Evolutionary conservation across 768 basidiomycete genomes (phyloP).

Genomic region (Termitomyces sp.): DNA sequence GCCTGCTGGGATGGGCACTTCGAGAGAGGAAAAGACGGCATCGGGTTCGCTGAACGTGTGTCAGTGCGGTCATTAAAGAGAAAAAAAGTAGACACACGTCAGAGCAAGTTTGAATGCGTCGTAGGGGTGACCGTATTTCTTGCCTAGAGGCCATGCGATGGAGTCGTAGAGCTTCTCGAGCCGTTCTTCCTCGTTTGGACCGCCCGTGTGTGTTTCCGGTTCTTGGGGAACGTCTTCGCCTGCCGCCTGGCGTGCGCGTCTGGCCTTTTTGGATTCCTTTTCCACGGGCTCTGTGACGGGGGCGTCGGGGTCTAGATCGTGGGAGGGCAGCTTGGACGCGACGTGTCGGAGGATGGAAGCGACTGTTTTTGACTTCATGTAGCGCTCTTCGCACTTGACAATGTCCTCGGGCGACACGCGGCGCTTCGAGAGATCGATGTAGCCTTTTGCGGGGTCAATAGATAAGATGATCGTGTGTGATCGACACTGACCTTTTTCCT

Average conservation of each 20-base stretch:
- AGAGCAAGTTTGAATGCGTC: constrained; percentile 98
- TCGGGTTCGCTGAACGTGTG: constrained; percentile 51
- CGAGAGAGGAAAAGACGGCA: constrained; percentile 73
- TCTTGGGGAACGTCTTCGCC: constrained; percentile 40
- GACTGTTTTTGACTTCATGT: constrained; percentile 79
- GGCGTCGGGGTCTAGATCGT: constrained; percentile 20
- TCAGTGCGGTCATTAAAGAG: no score
- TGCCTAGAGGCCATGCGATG: constrained; percentile 90
- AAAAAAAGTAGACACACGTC: no score
- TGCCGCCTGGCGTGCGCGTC: constrained; percentile 43
- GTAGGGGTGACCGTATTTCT: constrained; percentile 92
- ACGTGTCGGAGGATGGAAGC: constrained; percentile 92
- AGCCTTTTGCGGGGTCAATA: constrained; percentile 54
- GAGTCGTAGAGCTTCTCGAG: constrained; percentile 87
- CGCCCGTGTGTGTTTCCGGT: constrained; percentile 26
- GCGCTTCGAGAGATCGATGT: constrained; percentile 98
- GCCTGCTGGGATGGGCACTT: constrained; percentile 49
- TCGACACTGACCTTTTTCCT: constrained; percentile 81
- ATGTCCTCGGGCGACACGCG: constrained; percentile 98
- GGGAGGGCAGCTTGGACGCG: constrained; percentile 71
- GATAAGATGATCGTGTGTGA: neutral
- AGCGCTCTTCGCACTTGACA: constrained; percentile 72
- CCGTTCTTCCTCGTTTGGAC: constrained; percentile 68
- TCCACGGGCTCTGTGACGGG: constrained; percentile 27
- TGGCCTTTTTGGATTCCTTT: constrained; percentile 45